phyloP scores from a whole-genome alignment of 768 basidiomycete species.

The Gloeostereum incarnatum region DNA sequence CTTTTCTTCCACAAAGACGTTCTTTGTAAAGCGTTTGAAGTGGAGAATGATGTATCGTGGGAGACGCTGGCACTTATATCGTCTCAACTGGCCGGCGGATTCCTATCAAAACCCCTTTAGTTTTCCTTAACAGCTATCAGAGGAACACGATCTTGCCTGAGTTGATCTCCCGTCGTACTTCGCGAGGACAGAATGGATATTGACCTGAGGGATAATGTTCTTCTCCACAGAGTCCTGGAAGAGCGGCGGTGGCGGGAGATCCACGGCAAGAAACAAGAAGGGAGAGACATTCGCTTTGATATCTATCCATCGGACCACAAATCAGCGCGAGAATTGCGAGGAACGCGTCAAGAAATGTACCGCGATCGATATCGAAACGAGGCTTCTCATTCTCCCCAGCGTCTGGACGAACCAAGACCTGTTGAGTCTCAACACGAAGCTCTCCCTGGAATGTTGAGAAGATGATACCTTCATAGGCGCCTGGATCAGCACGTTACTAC shows the following conservation, averaged over 20 bases:
- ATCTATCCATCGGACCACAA: conserved; percentile 38
- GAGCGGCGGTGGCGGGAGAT: conserved; percentile 93
- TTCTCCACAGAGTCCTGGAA: conserved; percentile 96
- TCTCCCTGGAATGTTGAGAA: conserved; percentile 94
- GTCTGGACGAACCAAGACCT: conserved; percentile 79
- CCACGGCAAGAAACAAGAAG: conserved; percentile 92
- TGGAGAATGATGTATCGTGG: conserved; percentile 92
- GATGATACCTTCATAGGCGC: conserved; percentile 62
- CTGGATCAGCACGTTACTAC: conserved; percentile 12
- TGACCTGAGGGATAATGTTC: conserved; percentile 98
- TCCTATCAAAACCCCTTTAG: conserved; percentile 40
- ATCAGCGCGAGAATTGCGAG: conserved; percentile 1
- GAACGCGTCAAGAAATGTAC: conserved; percentile 30
- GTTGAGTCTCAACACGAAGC: conserved; percentile 86
- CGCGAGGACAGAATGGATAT: conserved; percentile 77
- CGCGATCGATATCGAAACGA: conserved; percentile 90
- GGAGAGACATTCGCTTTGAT: conserved; percentile 81
- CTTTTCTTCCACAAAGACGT: conserved; percentile 95
- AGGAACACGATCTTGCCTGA: conserved; percentile 42
- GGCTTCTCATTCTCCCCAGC: conserved; percentile 72
- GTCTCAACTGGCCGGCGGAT: conserved; percentile 71
- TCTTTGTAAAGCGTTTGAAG: conserved; percentile 95
- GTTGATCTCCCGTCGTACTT: conserved; percentile 93
- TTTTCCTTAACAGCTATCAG: background rate
- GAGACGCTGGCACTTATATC: conserved; percentile 84